Conservation (phyloP, 2,329 filamentous ascomycete species). For the Fusarium incarnatum region DNA sequence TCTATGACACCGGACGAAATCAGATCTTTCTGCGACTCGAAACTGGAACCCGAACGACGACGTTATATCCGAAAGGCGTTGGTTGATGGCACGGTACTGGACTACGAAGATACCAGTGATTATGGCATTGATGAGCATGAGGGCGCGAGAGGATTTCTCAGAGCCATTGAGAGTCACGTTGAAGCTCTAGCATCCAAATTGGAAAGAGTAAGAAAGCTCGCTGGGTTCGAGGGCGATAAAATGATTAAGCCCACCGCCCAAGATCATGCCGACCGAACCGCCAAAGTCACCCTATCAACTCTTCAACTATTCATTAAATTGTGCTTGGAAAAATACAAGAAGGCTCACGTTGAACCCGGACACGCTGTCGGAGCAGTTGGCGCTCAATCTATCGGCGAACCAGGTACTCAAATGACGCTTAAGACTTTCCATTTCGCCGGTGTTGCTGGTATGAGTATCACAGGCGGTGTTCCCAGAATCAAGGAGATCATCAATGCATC, state of each 20-base stretch:
- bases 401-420: slow-evolving; percentile 98
- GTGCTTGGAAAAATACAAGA: slow-evolving; percentile 90
- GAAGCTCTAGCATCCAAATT: slow-evolving; percentile 71
- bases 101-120: slow-evolving; percentile 77
- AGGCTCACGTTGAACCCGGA: slow-evolving; percentile 91
- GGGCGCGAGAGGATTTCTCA: slow-evolving; percentile 83
- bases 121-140: slow-evolving; percentile 82
- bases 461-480: slow-evolving; percentile 98
- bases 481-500: slow-evolving; percentile 99
- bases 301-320: slow-evolving; percentile 81
- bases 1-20: slow-evolving; percentile 82
- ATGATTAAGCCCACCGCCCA: slow-evolving; percentile 45
- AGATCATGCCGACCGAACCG: slow-evolving; percentile 74
- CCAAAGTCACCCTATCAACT: slow-evolving; percentile 83
- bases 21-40: slow-evolving; percentile 71
- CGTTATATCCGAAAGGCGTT: slow-evolving; percentile 72
- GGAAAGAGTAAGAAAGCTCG: slow-evolving; percentile 62
- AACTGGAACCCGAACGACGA: slow-evolving; percentile 74
- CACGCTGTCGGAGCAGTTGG: slow-evolving; percentile 97
- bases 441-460: slow-evolving; percentile 99
- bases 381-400: slow-evolving; percentile 97
- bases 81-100: slow-evolving; percentile 70
- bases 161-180: slow-evolving; percentile 81
- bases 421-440: slow-evolving; percentile 99
- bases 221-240: slow-evolving; percentile 59